Conservation (phyloP, 345 rosid species). For the Euphorbia peplus region DNA sequence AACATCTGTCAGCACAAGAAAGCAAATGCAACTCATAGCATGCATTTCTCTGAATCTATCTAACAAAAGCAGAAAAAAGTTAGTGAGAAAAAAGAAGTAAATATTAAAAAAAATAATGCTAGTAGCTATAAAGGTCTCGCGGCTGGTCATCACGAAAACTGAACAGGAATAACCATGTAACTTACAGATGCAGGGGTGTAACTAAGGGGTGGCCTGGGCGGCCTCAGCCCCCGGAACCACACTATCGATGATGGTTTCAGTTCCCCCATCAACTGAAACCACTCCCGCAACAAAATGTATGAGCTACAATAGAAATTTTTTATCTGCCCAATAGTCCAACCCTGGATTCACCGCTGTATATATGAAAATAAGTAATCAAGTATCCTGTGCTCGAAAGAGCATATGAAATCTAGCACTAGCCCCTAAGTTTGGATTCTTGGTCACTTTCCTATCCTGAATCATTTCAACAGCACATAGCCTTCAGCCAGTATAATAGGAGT, state of each 20-base stretch:
- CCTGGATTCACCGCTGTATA: too few relatives aligned
- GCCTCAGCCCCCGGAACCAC: too few relatives aligned
- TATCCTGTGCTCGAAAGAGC: neutral
- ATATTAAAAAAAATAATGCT: constrained; percentile 1
- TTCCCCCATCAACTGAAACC: too few relatives aligned
- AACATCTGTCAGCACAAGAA: neutral
- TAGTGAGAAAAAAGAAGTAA: neutral
- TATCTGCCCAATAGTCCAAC: too few relatives aligned
- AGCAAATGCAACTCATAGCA: neutral
- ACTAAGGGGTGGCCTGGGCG: too few relatives aligned
- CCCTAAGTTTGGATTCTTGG: neutral
- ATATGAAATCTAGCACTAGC: neutral
- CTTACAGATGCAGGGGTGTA: too few relatives aligned
- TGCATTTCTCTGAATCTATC: neutral
- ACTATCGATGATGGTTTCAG: too few relatives aligned
- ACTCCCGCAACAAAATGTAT: too few relatives aligned
- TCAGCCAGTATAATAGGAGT: neutral
- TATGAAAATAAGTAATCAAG: neutral
- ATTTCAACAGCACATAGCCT: neutral
- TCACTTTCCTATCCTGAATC: neutral
- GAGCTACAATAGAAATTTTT: too few relatives aligned
- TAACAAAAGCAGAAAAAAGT: neutral
- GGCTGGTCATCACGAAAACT: neutral
- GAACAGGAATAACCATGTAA: neutral
- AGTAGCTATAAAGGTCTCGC: neutral